phyloP scores from a whole-genome alignment of 1,284 basidiomycete species.

The Marasmius tenuissimus region DNA sequence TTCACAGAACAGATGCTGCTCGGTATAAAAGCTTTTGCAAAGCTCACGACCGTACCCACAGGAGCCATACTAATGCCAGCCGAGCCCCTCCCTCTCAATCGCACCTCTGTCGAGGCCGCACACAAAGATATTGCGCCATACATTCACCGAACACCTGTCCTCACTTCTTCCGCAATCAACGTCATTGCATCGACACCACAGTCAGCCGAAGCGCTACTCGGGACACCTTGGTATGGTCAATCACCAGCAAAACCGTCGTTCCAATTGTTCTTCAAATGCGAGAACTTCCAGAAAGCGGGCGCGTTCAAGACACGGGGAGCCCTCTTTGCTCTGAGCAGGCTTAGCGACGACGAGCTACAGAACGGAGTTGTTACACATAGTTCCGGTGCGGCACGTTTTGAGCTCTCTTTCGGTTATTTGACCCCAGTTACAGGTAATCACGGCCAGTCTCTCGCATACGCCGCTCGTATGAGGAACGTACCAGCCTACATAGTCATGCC shows the following conservation, averaged over 20 bases:
- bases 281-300: constrained; percentile 50
- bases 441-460: constrained; percentile 48
- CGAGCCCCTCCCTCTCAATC: constrained; percentile 9
- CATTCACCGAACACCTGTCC: constrained; percentile 40
- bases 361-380: constrained; percentile 35
- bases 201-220: constrained; percentile 3
- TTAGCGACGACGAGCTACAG: neutral
- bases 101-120: constrained; percentile 33
- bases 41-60: too few relatives aligned
- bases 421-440: constrained; percentile 34
- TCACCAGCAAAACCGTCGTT: constrained; percentile 16
- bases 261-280: constrained; percentile 45
- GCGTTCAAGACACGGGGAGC: constrained; percentile 54
- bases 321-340: constrained; percentile 36
- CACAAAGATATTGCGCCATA: constrained; percentile 30
- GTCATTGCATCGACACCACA: constrained; percentile 10
- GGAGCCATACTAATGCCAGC: neutral
- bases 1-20: too few relatives aligned
- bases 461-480: constrained; percentile 39
- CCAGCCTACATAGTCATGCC: constrained; percentile 48
- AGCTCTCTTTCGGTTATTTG: neutral
- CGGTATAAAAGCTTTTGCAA: too few relatives aligned
- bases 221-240: constrained; percentile 8
- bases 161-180: constrained; percentile 23
- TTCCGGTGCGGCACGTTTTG: constrained; percentile 23